Evolutionary conservation across 129 eudicot genomes (phyloP), one percentile per base, ranked within the genome.

Genomic region (Arctium lappa): DNA sequence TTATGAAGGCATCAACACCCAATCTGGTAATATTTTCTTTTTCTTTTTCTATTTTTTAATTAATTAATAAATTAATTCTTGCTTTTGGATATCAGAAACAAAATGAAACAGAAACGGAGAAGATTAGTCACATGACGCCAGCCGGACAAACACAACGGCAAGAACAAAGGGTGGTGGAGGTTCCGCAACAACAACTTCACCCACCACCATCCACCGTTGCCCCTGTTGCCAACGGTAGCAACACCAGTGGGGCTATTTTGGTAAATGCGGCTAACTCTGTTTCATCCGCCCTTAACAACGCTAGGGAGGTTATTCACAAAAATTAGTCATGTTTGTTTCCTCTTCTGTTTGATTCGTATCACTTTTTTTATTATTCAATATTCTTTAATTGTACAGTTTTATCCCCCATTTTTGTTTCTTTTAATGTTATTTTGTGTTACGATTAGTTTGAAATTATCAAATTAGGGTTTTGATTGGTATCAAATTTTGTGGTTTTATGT

Each of bases 201-300:
- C 75, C 56, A 72, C 74, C 86, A 0, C 75, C 69, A 72, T 69
- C 86, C 4, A 18, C 69, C 40, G 16, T 31, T 31, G 56, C 79
- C 78, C 79, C 86, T 0, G 75, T 78, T 56, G 74, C 79, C 53
- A 42, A 80, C 70, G 50, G 42, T 22, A 50, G 81, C 39, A 71
- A 69, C 63, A 86, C 91, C 0, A 81, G 88, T 69, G 93, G 89
- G 2, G 86, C 86, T 29, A 69, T 93, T 2, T 83, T 93, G 85
- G 88, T 86, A 18, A 88, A 86, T 82, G 93, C 97, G 3, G 95
- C 97, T 0, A 92, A 91, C 29, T 82, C 95, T 40, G 89, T 86
- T 22, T 87, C 90, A n/a, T 32, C 86, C 72, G 88, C 97, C 78
- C 91, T 93, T 65, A 74, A 91, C 31, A 81, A 89, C 0, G 97